Evolutionary conservation across 805 yeast species (phyloP), one percentile per base, ranked within the genome.

Genomic region (Maudiozyma turicensis): DNA sequence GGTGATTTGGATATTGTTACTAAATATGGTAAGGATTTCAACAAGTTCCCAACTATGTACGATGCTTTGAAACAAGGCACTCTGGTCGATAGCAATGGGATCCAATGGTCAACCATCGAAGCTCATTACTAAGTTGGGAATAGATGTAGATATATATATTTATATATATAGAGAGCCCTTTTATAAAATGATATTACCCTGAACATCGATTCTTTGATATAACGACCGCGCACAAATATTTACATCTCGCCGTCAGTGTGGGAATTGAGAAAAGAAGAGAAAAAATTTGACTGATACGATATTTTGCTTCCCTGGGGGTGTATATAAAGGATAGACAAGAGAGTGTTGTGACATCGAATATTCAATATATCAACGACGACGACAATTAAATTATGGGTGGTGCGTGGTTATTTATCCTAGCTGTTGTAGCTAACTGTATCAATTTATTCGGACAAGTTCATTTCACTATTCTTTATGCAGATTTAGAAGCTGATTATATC

Each of bases 381-480:
- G 35, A 11, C 35, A 33, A 33, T 26, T n/a, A 13, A 11, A 39
- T 13, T n/a, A 43, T 44, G 49, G 56, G 57, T 30, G 28, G 44
- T 50, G 59, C 57, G 15, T 54, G 58, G 56, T 49, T 61, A 46
- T 84, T 83, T 65, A 82, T 84, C 52, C 72, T 80, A 58, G 87
- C 96, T 8, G 95, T 90, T 42, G 65, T 90, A 51, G 75, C 84
- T 54, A 91, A 91, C 70, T 93, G 95, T 51, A 78, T 85, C 58
- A 88, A 86, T 75, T 75, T 91, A 70, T 89, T 91, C 65, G 74
- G 86, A 39, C 97, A 90, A 72, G 97, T 90, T 49, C 93, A 86
- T 69, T 90, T 90, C 77, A 88, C 96, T 45, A 89, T 90, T 70
- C 82, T 89, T 84, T 91, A 86, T 74, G 86, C 95, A 56, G 98